Base-by-base conservation (phyloP, 768 basidiomycete species). In the Filobasidium floriforme region DNA sequence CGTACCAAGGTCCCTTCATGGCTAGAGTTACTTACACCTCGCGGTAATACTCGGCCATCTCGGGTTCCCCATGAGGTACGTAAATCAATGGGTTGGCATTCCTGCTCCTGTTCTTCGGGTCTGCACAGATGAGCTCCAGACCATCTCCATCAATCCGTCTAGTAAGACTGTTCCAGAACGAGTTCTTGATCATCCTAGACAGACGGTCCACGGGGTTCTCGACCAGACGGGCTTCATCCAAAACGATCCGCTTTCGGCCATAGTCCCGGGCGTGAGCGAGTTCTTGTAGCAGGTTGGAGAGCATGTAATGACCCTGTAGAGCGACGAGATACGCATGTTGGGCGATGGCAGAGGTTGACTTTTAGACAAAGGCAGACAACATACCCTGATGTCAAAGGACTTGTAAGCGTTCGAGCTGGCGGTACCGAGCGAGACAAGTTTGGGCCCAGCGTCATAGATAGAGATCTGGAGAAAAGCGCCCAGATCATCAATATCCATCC, bases 341-440 rank as follows among this genome's bases (percentile, higher is more conserved):
- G 1, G 32, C 32, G 32, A 37, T 9, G 32, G 32, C 32, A 37
- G 32, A 37, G 32, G 32, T 37, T 37, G 3, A 9, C 32, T 37
- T 37, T 37, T 37, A 37, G 32, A 37, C 32, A 61, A 22, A 63
- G 32, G 32, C 32, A 9, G 32, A 37, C 3, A 4, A 37, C 12
- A 18, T 77, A 91, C 89, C 54, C 94, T 84, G 69, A 98, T 91
- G 80, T 99, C 94, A 77, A 96, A 96, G 2, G 88, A 88, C 82
- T 97, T 97, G 86, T 90, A 93, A 19, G 93, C 94, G 79, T 99
- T 99, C 79, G 90, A 92, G 4, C 92, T 92, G 10, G 92, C 94
- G 0, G 94, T 99, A 19, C 94, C 94, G 63, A 99, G 83, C 0
- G 93, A 86, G 84, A 98, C 88, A 77, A 94, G 84, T 82, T 98